Base-by-base conservation (phyloP, 2,329 filamentous ascomycete genomes). In the Pezizomycotina sp. region DNA sequence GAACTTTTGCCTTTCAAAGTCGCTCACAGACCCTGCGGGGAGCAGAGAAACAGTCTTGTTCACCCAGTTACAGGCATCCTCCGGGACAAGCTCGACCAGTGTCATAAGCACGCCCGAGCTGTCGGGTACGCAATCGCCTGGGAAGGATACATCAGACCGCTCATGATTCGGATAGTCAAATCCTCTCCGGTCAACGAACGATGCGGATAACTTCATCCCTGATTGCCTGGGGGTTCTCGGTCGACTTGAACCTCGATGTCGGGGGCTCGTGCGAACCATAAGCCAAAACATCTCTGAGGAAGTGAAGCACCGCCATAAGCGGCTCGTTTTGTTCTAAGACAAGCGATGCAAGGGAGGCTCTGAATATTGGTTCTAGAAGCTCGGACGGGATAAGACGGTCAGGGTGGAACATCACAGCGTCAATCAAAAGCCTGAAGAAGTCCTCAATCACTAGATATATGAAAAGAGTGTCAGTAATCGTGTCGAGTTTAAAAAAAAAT, bases 71-170 rank as follows among this genome's bases (percentile, higher is more conserved):
- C 78, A 73, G 9, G 83, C 81, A 53, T 89, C 69, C 35, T 71
- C 64, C 0, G 89, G 89, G 53, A 91, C 64, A 25, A 95, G 62
- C 56, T 92, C 77, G 54, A 98, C 92, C 47, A 95, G 65, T 3
- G 77, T 75, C 42, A 98, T 71, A 34, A 98, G 61, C n/a, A 92
- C 81, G 4, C 83, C 84, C 31, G 82, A 92, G 10, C 83, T 84
- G 54, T 98, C 89, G 0, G 84, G 76, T 53, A 95, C 92, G 60
- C 84, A 93, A 56, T 95, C 89, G 27, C 80, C 72, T 0, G 89
- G 91, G 60, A 98, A 98, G 1, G 78, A 91, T 93, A 93, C 86
- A 98, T 95, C 84, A 98, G 92, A 42, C 89, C 89, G 1, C 84
- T 89, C 62, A 98, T 67, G 39, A 92, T 75, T 46, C 84, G 78